phyloP scores from a whole-genome alignment of 1,139 yeast genomes.

The Kodamaea arcana region DNA sequence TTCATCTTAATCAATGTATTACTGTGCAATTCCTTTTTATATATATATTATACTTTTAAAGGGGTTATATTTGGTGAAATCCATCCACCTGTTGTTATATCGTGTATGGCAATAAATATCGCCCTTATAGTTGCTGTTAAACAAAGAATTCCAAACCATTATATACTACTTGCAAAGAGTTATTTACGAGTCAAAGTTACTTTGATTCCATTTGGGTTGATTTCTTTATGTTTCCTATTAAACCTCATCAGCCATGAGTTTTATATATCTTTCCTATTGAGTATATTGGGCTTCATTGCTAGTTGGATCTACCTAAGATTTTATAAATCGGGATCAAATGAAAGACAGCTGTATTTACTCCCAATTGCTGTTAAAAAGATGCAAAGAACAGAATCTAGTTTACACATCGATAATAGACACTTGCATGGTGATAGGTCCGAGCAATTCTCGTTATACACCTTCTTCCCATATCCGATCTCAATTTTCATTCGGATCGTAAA shows the following conservation, averaged over 20 bases:
- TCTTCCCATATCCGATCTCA: slow-evolving; percentile 43
- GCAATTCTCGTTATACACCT: slow-evolving; percentile 39
- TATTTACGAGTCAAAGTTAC: slow-evolving; percentile 36
- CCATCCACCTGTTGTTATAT: slow-evolving; percentile 33
- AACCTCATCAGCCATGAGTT: slow-evolving; percentile 28
- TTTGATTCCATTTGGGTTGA: slow-evolving; percentile 32
- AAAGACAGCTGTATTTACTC: slow-evolving; percentile 38
- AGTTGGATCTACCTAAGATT: slow-evolving; percentile 43
- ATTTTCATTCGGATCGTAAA: slow-evolving; percentile 20
- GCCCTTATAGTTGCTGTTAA: slow-evolving; percentile 42
- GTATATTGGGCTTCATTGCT: slow-evolving; percentile 28
- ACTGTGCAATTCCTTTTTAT: slow-evolving; percentile 31
- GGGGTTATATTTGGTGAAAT: slow-evolving; percentile 17
- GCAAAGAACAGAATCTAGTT: slow-evolving; percentile 7
- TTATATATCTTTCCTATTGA: slow-evolving; percentile 22
- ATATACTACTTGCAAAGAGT: slow-evolving; percentile 38
- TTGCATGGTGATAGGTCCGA: slow-evolving; percentile 39
- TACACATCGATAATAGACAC: slow-evolving; percentile 23
- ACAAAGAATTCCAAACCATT: slow-evolving; percentile 43
- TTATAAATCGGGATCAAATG: slow-evolving; percentile 39
- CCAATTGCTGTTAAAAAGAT: slow-evolving; percentile 29
- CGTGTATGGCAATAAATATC: slow-evolving; percentile 37
- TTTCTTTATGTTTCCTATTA: slow-evolving; percentile 16
- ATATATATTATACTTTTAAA: slow-evolving; percentile 33
- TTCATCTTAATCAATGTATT: slow-evolving; percentile 23